Conservation (phyloP, 495 filamentous ascomycete species). For the Alectoria sarmentosa region DNA sequence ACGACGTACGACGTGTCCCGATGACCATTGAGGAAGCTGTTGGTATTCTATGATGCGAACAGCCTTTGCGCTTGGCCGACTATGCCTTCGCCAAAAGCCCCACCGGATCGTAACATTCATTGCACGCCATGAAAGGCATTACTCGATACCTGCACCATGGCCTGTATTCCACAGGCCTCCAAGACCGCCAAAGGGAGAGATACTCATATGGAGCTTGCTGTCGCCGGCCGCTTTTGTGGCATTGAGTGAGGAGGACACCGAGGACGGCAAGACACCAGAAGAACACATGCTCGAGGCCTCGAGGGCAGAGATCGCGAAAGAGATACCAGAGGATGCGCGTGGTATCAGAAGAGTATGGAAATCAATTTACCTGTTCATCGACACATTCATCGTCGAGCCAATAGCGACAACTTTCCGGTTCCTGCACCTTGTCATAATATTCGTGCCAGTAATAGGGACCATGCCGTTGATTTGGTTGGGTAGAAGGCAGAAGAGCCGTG, state of each 20-base stretch:
- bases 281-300: constrained; percentile 80
- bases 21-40: background rate
- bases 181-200: constrained; percentile 29
- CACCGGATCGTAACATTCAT: constrained; percentile 22
- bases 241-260: constrained; percentile 58
- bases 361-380: constrained; percentile 53
- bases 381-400: constrained; percentile 74
- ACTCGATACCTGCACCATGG: constrained; percentile 24
- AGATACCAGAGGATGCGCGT: constrained; percentile 51
- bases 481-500: constrained; percentile 44
- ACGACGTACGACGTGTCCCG: background rate
- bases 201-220: constrained; percentile 36
- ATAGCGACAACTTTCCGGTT: constrained; percentile 83
- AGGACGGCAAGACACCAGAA: constrained; percentile 63
- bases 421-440: constrained; percentile 76
- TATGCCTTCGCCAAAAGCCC: constrained; percentile 38
- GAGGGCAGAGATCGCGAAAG: constrained; percentile 62
- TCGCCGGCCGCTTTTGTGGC: constrained; percentile 65
- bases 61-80: constrained; percentile 46
- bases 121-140: constrained; percentile 27
- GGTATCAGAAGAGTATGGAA: constrained; percentile 48
- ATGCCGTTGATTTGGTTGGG: constrained; percentile 82
- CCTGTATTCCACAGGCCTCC: constrained; percentile 13
- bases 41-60: constrained; percentile 42
- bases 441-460: constrained; percentile 77